Percentiles rank a stretch among this genome's conserved stretches.
Conservation (phyloP, 768 basidiomycete species). For the Dioszegia hungarica region DNA sequence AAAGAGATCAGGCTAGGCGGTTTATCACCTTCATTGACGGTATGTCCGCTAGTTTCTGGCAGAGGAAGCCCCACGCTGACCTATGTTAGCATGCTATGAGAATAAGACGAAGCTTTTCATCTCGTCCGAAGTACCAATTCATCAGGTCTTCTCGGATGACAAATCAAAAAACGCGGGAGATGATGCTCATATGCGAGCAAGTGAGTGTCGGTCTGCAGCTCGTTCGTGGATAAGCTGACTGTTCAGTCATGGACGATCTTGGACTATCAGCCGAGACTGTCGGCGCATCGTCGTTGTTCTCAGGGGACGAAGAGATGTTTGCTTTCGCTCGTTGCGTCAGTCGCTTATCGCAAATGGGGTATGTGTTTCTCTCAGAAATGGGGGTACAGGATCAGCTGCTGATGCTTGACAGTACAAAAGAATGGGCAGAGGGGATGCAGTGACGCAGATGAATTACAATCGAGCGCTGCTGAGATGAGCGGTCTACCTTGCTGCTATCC, state of each 20-base stretch:
- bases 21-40: constrained; percentile 98
- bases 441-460: too few relatives aligned
- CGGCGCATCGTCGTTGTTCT: constrained; percentile 82
- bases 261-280: constrained; percentile 72
- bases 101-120: constrained; percentile 79
- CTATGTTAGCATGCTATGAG: constrained; percentile 9
- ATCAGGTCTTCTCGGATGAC: constrained; percentile 80
- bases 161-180: constrained; percentile 48
- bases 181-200: constrained; percentile 71
- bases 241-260: constrained; percentile 63
- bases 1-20: constrained; percentile 85
- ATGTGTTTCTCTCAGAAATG: constrained; percentile 2
- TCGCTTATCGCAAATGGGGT: constrained; percentile 49
- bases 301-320: constrained; percentile 93
- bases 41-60: constrained; percentile 44
- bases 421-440: constrained; percentile 61
- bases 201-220: constrained; percentile 26
- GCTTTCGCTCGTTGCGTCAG: constrained; percentile 81
- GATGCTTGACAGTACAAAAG: constrained; percentile 77
- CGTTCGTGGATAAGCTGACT: constrained; percentile 21
- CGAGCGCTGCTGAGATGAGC: too few relatives aligned
- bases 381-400: constrained; percentile 51
- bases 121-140: constrained; percentile 87
- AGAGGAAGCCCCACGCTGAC: constrained; percentile 1
- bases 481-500: too few relatives aligned